Percentiles rank a stretch among this genome's conserved stretches.
These are phyloP conservation scores for Colletotrichum echinochloae DNA, from an alignment of 2,329 filamentous ascomycete genomes.

Conservation along the genomic window DNA sequence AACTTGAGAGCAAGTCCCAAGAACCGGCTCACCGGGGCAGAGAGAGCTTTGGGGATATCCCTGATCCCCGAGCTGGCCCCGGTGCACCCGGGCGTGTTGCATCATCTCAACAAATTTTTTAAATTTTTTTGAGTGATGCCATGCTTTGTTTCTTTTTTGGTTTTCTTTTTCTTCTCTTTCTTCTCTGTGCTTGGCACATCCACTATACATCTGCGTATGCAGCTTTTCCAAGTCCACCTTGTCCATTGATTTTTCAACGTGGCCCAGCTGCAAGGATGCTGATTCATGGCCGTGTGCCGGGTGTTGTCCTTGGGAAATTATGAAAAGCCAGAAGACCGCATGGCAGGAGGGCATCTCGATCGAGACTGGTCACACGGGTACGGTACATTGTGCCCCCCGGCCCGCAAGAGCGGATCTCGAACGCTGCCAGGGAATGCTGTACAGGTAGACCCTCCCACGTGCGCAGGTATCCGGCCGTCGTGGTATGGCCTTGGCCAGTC, in stretches of 20 bases:
- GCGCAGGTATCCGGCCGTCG: neutral
- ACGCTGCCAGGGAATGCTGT: neutral
- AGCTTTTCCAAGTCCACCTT: neutral
- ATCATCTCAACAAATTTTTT: neutral
- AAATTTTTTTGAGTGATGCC: neutral
- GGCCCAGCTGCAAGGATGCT: neutral
- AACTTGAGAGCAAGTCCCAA: neutral
- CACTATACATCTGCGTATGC: neutral
- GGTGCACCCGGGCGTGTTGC: neutral
- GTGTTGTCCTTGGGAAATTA: neutral
- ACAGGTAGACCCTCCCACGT: neutral
- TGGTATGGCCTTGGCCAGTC: neutral
- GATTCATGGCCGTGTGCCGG: neutral
- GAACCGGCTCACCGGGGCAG: slow-evolving; percentile 24
- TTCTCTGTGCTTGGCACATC: neutral
- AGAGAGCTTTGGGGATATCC: slow-evolving; percentile 10
- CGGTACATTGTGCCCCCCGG: too few species aligned
- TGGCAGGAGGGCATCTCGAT: neutral
- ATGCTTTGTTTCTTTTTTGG: neutral
- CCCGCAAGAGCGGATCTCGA: neutral
- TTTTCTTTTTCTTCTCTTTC: too few species aligned
- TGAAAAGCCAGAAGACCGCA: too few species aligned
- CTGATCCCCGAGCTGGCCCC: slow-evolving; percentile 19
- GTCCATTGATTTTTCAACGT: too few species aligned
- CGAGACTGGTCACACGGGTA: neutral